Base-by-base conservation (phyloP, 768 basidiomycete species). In the Cyathus striatus region DNA sequence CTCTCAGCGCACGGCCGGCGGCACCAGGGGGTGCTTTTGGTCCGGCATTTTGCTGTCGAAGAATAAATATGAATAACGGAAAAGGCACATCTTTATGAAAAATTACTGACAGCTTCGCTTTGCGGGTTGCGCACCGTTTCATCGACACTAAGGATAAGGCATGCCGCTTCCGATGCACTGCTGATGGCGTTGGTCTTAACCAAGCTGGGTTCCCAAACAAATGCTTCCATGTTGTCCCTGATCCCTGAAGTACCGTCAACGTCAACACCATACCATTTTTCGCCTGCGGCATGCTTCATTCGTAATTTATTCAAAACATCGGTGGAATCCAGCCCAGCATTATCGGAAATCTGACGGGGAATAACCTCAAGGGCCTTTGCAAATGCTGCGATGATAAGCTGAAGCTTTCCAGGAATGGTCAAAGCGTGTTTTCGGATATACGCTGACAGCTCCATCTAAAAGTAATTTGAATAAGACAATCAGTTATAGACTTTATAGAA, bases 341-440 rank as follows among this genome's bases (percentile, higher is more conserved):
- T 99, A 63, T 98, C 95, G 61, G 90, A 97, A 45, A 99, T 97
- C 62, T 98, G 95, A 23, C 96, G 83, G 22, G 96, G 96, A 58
- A 99, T 97, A 50, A 96, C 83, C 66, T 99, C 96, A 26, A 99
- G 78, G 0, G 96, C 92, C 61, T 95, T 95, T 42, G 96, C 96
- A 56, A 96, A 95, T 1, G 95, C 88, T n/a, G 81, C 76, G 62
- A 97, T 83, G 55, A 99, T 85, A 35, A 98, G 72, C 58, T 99
- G 96, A 45, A 86, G 79, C 68, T 98, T 98, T 38, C 95, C 96
- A 22, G 94, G 88, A 56, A 99, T 96, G 12, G 87, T 84, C 22
- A 95, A 72, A 0, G 94, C 91, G 55, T 95, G 73, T 54, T 88
- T 84, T 52, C 96, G 85, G 40, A 98, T 86, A 64, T 89, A 78